phyloP scores from a whole-genome alignment of 306 rosid genomes.

The Prunus dulcis region DNA sequence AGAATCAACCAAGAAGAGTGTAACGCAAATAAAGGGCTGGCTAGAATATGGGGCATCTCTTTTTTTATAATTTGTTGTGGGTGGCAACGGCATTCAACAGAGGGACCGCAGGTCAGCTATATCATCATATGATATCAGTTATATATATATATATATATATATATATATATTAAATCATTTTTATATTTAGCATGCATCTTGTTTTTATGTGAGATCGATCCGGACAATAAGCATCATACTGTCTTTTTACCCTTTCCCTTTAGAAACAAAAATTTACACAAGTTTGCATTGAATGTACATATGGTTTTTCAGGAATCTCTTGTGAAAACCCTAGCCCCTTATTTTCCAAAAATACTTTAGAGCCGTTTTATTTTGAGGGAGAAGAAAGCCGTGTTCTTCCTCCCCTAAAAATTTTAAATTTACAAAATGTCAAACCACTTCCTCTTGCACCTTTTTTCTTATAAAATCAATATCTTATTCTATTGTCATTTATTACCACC shows the following conservation, averaged over 20 bases:
- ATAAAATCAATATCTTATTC: not conserved
- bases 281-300: too few relatives aligned
- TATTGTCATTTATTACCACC: not conserved
- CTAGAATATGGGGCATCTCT: not conserved
- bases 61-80: not conserved
- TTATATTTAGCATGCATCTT: not conserved
- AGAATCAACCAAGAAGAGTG: not conserved
- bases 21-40: too few relatives aligned
- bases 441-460: not conserved
- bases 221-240: not conserved
- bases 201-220: not conserved
- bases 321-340: too few relatives aligned
- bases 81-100: not conserved
- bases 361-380: too few relatives aligned
- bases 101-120: conserved; percentile 14
- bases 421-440: not conserved
- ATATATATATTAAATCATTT: too few relatives aligned
- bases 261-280: not conserved
- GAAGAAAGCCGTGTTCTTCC: too few relatives aligned
- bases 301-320: too few relatives aligned
- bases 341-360: too few relatives aligned
- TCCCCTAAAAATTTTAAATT: not conserved
- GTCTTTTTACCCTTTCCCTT: not conserved
- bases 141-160: too few relatives aligned
- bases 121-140: conserved; percentile 1